Evolutionary conservation across 2,329 filamentous ascomycete genomes (phyloP), one percentile per base, ranked within the genome.

Genomic region (Helminthosporium solani): DNA sequence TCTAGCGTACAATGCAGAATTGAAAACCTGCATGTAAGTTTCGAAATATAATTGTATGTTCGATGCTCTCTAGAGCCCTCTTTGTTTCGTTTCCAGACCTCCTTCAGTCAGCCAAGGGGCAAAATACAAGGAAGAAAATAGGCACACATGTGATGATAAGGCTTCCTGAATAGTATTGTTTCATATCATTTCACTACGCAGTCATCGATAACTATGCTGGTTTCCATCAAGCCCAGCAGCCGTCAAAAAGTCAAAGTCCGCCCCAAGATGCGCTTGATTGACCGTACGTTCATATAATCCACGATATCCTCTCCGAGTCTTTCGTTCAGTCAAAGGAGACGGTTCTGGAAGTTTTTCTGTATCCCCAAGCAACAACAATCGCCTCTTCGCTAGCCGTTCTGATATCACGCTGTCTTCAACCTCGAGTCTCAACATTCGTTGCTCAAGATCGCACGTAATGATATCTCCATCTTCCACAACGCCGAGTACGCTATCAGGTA

Each of bases 201-300:
- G 23, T 25, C 23, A 9, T 25, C 9, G 23, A 25, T 25, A 9
- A 25, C 23, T 25, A 25, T 9, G 23, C 9, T 9, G 23, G 9
- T 25, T 5, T 9, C 9, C 23, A 6, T 9, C 23, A 6, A 9
- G 23, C 6, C 23, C 23, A 25, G 23, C 5, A 25, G 37, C 37
- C 9, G 40, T 81, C 43, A 84, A 63, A 47, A 84, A 84, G 49
- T 80, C 80, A 66, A 85, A 84, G 59, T 84, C 0, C 73, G 78
- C 0, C 81, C 40, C 81, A 1, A 73, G 54, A 50, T 84, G 73
- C 0, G 81, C 81, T 60, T 83, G 79, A 12, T 80, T 82, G 0
- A 84, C 82, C 16, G 70, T 72, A 3, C 78, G 68, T 72, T 81
- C 75, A 58, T 83, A 85, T 33, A 85, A 56, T 0, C 79, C 81